Conservation (phyloP, 2,329 filamentous ascomycete species). For the Monilinia polystroma region DNA sequence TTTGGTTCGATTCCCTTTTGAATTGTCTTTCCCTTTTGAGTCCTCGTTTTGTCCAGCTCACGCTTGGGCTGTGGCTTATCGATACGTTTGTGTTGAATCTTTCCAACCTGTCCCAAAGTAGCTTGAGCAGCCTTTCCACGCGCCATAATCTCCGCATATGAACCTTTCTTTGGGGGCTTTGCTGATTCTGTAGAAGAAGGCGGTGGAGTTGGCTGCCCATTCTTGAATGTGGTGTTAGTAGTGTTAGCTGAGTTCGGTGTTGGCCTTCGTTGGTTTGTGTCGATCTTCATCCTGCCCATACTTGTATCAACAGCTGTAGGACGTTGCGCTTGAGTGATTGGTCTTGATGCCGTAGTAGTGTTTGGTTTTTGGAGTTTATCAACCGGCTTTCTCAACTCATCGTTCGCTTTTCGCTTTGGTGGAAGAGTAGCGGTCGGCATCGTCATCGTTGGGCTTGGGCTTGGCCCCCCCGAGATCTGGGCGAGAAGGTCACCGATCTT, state of each 20-base stretch:
- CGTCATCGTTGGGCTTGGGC: constrained; percentile 34
- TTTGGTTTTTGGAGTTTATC: constrained; percentile 46
- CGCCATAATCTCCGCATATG: constrained; percentile 72
- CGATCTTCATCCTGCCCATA: constrained; percentile 32
- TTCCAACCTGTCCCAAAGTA: constrained; percentile 59
- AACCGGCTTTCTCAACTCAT: constrained; percentile 46
- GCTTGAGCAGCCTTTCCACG: constrained; percentile 66
- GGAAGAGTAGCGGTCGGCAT: constrained; percentile 37
- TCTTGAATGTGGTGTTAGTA: constrained; percentile 28
- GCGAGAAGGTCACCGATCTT: constrained; percentile 60
- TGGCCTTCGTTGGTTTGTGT: constrained; percentile 23
- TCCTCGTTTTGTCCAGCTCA: constrained; percentile 40
- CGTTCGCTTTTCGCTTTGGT: constrained; percentile 58
- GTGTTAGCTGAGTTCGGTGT: constrained; percentile 22
- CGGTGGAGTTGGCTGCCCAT: constrained; percentile 36
- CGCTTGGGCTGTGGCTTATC: constrained; percentile 62
- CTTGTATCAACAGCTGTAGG: constrained; percentile 30
- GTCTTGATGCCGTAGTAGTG: constrained; percentile 32
- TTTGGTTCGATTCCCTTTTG: constrained; percentile 34
- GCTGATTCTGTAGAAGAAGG: constrained; percentile 26
- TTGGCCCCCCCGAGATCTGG: constrained; percentile 57
- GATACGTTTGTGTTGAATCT: constrained; percentile 72
- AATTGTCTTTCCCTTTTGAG: constrained; percentile 32
- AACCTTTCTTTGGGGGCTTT: constrained; percentile 65
- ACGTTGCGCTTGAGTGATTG: constrained; percentile 25